These are phyloP conservation scores for Tilletia horrida DNA, from an alignment of 1,284 basidiomycete species.

Conservation along the genomic window DNA sequence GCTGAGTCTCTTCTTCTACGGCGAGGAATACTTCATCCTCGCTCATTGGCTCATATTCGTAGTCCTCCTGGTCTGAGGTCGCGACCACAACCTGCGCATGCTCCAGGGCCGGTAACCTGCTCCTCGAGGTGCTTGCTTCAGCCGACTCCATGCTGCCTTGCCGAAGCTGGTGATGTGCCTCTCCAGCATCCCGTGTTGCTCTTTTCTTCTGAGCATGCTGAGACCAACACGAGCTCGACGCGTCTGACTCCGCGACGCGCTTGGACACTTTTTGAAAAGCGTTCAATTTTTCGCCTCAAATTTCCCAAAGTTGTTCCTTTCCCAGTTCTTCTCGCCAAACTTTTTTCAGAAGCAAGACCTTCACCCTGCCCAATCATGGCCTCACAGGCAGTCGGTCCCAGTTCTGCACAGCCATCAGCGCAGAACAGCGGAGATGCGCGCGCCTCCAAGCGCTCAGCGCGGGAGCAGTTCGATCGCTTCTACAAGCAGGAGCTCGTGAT, in stretches of 20 bases:
- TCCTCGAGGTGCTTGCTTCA: not conserved
- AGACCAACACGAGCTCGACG: no score
- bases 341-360: no score
- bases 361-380: not conserved
- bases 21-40: not conserved
- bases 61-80: conserved; percentile 17
- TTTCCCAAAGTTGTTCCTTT: no score
- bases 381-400: not conserved
- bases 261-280: no score
- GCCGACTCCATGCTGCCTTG: not conserved
- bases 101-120: not conserved
- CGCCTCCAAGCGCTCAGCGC: not conserved
- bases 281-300: no score
- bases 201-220: no score
- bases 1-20: not conserved
- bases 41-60: not conserved
- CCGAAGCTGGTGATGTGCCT: not conserved
- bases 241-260: no score
- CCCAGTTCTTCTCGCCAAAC: no score
- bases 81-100: not conserved
- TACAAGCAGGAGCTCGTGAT: conserved; percentile 40
- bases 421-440: no score
- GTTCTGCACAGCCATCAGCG: no score
- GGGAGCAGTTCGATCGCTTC: conserved; percentile 23
- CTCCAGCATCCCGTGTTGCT: not conserved